Evolutionary conservation across 1,284 basidiomycete species (phyloP), one percentile per base, ranked within the genome.

Genomic region (Melampsora americana): DNA sequence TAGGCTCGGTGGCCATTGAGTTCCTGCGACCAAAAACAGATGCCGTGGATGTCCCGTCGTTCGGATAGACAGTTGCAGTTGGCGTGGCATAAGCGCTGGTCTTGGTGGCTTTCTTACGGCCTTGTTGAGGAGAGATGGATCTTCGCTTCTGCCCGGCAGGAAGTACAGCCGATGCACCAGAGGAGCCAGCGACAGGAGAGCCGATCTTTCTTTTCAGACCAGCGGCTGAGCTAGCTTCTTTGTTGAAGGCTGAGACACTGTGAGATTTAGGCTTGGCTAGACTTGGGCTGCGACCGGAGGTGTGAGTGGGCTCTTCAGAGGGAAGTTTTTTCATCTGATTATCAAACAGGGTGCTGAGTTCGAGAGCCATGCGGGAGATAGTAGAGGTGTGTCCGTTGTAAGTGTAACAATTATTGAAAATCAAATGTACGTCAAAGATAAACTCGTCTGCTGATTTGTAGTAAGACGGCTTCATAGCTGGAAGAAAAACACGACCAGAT

Each of bases 1-100:
- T 42, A 42, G 39, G 39, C 39, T 73, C 70, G 16, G 28, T 7
- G 7, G 26, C 48, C 20, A 59, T 44, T 9, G 70, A 73, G 3
- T 61, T 42, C 28, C 64, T 44, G 9, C 62, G 70, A 66, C 9
- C 79, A 69, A 39, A 79, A 80, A n/a, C 83, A 80, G 60, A 84
- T 86, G 80, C 93, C 91, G 39, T 88, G 86, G 93, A 90, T 53
- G 97, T 95, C 83, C 98, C 95, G 70, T 95, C 91, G 85, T 97
- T 97, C 0, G 95, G 95, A 26, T 95, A 89, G n/a, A 88, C 87
- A 50, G 86, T 84, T 35, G 84, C 84, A 78, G 88, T 84, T 61
- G 85, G 86, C 35, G 83, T 83, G n/a, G 84, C 84, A 14, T 83
- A 83, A 7, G 83, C 82, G 30, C 83, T 82, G 46, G 83, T 82